Percentiles rank a stretch among this genome's conserved stretches.
Evolutionary conservation across 1,284 basidiomycete genomes (phyloP).

Genomic region (Vanrija sp.): DNA sequence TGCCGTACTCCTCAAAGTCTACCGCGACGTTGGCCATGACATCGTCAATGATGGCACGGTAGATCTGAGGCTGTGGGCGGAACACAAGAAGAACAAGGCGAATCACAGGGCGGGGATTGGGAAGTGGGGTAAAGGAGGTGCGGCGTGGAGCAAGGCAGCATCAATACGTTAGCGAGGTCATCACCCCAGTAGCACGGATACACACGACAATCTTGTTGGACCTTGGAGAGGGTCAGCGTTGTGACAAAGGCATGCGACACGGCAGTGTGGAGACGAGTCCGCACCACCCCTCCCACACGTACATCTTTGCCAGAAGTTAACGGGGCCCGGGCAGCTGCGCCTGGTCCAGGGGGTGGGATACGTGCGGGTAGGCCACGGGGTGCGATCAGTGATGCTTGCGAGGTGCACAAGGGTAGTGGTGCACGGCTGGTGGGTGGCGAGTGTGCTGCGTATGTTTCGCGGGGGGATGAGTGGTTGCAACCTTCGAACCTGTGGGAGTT

Average conservation of each 20-base stretch:
- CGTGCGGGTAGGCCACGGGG: too few species aligned
- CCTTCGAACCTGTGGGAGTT: too few species aligned
- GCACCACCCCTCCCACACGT: constrained; percentile 8
- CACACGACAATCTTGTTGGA: constrained; percentile 51
- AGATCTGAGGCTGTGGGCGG: constrained; percentile 68
- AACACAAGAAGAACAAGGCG: too few species aligned
- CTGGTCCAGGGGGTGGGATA: too few species aligned
- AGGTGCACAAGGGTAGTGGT: too few species aligned
- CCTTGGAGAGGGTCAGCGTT: constrained; percentile 37
- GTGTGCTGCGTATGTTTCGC: too few species aligned
- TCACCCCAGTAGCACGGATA: background rate
- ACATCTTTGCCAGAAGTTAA: constrained; percentile 15
- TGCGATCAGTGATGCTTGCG: too few species aligned
- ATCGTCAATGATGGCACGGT: constrained; percentile 94
- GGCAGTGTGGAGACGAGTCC: too few species aligned
- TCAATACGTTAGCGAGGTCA: background rate
- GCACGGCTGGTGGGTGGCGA: too few species aligned
- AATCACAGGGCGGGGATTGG: too few species aligned
- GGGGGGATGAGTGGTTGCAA: too few species aligned
- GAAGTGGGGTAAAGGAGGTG: background rate
- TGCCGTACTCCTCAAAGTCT: constrained; percentile 96
- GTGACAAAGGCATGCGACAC: background rate
- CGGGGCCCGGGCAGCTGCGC: too few species aligned
- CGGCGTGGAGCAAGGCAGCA: background rate
- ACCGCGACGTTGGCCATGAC: constrained; percentile 81